Evolutionary conservation across 2,329 filamentous ascomycete species (phyloP), one percentile per base, ranked within the genome.

Genomic region (Fusarium sp.): DNA sequence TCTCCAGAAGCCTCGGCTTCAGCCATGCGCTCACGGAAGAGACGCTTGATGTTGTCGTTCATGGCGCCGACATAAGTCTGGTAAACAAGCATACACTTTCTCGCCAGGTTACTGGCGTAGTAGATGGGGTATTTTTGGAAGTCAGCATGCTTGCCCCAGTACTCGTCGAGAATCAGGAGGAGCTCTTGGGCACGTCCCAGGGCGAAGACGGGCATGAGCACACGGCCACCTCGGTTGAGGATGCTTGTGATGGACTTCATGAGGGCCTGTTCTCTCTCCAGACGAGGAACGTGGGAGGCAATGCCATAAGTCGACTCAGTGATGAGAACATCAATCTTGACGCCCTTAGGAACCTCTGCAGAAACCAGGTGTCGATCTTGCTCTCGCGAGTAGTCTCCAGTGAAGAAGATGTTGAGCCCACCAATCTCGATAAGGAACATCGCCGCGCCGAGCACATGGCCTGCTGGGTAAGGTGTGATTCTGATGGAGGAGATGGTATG

Each of bases 341-440:
- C 90, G 40, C 93, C 94, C 73, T 91, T 91, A 4, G 97, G 97
- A 0, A 98, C 94, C 75, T 96, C 92, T 16, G 97, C 97, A 0
- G 97, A 97, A 62, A 99, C 95, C 62, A 99, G 86, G 90, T 99
- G 97, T 35, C 97, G 90, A 84, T 99, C 97, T 73, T 97, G 94
- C 82, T 99, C 97, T 69, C 97, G 90, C 6, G 95, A 98, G 85
- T 99, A 99, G 84, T 99, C 97, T 57, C 97, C 97, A 0, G 97
- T 99, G 83, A 99, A 99, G 78, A 99, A 91, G 67, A 98, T 96
- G 79, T 98, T 98, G 69, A 99, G 90, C 0, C 96, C 97, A 5
- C 96, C 97, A 79, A 99, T 99, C 80, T 98, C 96, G 77, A 99
- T 94, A 36, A 98, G 89, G 77, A 98, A 99, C 97, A 99, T 99